phyloP scores from a whole-genome alignment of 352 stramenopile genomes.

The Globisporangium perplexum region DNA sequence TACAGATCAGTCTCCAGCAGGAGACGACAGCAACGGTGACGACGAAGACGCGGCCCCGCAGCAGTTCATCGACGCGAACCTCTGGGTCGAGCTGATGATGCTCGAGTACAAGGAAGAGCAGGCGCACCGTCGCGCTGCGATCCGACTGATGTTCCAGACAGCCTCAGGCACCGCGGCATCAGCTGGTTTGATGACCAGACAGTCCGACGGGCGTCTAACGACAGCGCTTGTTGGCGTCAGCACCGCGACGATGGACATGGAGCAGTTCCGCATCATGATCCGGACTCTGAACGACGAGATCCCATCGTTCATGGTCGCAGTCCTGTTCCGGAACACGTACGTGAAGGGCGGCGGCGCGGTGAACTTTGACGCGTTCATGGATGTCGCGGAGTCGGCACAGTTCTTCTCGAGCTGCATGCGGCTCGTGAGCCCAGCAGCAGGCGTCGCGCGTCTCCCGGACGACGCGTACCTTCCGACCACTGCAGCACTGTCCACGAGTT shows the following conservation, averaged over 20 bases:
- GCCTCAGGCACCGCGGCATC: slow-evolving; percentile 22
- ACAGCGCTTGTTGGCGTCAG: neutral
- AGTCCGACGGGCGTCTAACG: neutral
- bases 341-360: slow-evolving; percentile 66
- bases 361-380: slow-evolving; percentile 86
- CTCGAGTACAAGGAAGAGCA: slow-evolving; percentile 91
- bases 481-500: slow-evolving; percentile 33
- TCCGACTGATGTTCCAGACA: slow-evolving; percentile 92
- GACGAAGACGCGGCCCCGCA: slow-evolving; percentile 8
- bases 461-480: slow-evolving; percentile 17
- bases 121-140: slow-evolving; percentile 80
- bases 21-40: slow-evolving; percentile 9
- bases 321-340: slow-evolving; percentile 62
- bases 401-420: slow-evolving; percentile 89
- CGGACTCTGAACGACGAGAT: slow-evolving; percentile 76
- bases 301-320: slow-evolving; percentile 51
- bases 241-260: slow-evolving; percentile 79
- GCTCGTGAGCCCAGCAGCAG: slow-evolving; percentile 50
- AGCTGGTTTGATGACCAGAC: neutral
- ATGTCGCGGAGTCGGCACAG: slow-evolving; percentile 70
- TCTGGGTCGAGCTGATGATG: slow-evolving; percentile 87
- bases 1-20: neutral
- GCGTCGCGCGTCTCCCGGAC: slow-evolving; percentile 31
- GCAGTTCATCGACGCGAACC: slow-evolving; percentile 69
- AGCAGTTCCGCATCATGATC: slow-evolving; percentile 88